Conservation (phyloP, 2,329 filamentous ascomycete species). For the Chaetomium globosum region DNA sequence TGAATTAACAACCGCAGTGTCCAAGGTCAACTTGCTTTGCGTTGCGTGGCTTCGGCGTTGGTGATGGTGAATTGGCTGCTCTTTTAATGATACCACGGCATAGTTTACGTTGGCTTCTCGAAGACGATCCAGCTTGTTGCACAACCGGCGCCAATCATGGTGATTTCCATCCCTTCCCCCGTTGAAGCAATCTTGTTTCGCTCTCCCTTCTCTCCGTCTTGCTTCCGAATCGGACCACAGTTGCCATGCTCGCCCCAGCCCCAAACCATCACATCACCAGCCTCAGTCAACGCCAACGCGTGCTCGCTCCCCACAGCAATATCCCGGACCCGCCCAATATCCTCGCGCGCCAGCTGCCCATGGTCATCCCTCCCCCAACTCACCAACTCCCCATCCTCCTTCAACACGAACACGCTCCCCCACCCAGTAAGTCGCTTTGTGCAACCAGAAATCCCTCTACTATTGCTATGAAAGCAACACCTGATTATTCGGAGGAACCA, state of each 20-base stretch:
- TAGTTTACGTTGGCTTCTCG: slow-evolving; percentile 34
- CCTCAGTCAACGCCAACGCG: slow-evolving; percentile 68
- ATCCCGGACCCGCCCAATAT: slow-evolving; percentile 59
- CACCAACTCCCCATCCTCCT: slow-evolving; percentile 59
- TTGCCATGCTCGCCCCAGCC: slow-evolving; percentile 99
- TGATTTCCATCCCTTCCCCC: slow-evolving; percentile 57
- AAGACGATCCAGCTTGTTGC: slow-evolving; percentile 81
- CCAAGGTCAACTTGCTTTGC: neutral
- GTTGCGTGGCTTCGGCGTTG: neutral
- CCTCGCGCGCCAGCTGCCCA: slow-evolving; percentile 71
- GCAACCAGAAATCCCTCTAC: too few relatives aligned
- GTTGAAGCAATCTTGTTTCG: slow-evolving; percentile 68
- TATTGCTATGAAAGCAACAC: too few relatives aligned
- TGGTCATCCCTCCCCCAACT: slow-evolving; percentile 87
- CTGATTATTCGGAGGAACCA: too few relatives aligned
- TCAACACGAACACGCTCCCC: slow-evolving; percentile 76
- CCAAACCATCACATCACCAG: slow-evolving; percentile 76
- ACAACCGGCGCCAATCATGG: slow-evolving; percentile 77
- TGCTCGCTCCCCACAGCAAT: slow-evolving; percentile 92
- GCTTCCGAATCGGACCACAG: slow-evolving; percentile 70
- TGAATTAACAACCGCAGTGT: slow-evolving; percentile 18
- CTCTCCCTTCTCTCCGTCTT: slow-evolving; percentile 68
- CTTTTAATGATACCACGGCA: neutral
- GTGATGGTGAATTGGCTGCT: slow-evolving; percentile 6
- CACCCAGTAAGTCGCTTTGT: too few relatives aligned